phyloP scores from a whole-genome alignment of 768 basidiomycete species.

The Tulasnella sp. region DNA sequence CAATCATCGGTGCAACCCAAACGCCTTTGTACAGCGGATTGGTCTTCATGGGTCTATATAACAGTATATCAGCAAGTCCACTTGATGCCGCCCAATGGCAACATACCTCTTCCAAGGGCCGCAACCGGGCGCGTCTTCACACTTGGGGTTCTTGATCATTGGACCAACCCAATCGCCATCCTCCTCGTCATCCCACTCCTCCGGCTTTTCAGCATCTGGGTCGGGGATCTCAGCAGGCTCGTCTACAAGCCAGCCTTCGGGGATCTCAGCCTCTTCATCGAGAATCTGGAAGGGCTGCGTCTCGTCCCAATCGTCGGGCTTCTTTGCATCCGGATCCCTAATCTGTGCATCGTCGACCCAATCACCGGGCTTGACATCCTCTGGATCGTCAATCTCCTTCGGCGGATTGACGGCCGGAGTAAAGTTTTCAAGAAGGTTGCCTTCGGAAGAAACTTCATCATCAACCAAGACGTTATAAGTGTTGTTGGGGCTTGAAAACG shows the following conservation, averaged over 20 bases:
- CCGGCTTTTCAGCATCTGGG: conserved; percentile 91
- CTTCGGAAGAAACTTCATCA: conserved; percentile 64
- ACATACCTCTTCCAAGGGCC: conserved; percentile 81
- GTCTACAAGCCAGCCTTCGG: conserved; percentile 91
- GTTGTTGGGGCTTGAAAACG: conserved; percentile 62
- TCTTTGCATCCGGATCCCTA: conserved; percentile 67
- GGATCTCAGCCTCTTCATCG: conserved; percentile 68
- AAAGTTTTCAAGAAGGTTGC: conserved; percentile 87
- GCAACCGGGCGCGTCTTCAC: conserved; percentile 81
- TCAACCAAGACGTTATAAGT: conserved; percentile 88
- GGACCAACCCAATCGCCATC: conserved; percentile 98
- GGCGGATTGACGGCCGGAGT: conserved; percentile 85
- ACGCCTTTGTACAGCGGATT: conserved; percentile 98
- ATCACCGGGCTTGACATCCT: conserved; percentile 77
- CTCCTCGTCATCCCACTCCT: conserved; percentile 99
- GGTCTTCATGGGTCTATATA: conserved; percentile 58
- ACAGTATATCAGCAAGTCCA: background rate
- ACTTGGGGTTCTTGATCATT: conserved; percentile 78
- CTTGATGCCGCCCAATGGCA: background rate
- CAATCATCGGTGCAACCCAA: conserved; percentile 88
- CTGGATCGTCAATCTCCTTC: conserved; percentile 84
- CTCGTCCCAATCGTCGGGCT: conserved; percentile 98
- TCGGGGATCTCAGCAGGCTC: conserved; percentile 74
- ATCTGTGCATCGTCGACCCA: conserved; percentile 92
- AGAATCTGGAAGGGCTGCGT: conserved; percentile 84